Evolutionary conservation across 2,329 filamentous ascomycete genomes (phyloP), one percentile per base, ranked within the genome.

Genomic region (Sclerotinia borealis): DNA sequence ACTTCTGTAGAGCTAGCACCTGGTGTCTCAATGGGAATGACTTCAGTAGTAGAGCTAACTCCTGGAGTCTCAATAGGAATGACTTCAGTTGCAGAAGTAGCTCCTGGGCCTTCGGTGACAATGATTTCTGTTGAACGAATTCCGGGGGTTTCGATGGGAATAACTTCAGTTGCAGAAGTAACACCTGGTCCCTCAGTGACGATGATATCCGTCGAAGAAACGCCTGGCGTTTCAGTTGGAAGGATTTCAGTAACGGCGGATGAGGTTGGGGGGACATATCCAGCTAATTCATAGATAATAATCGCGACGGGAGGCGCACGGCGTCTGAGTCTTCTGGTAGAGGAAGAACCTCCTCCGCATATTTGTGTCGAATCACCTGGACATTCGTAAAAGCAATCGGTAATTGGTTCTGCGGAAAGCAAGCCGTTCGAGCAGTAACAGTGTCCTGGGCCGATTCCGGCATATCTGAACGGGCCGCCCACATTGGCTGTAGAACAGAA

Each of bases 371-470:
- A 5, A 29, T 55, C 49, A 10, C 59, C 59, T 29, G 49, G 59
- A 10, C 59, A 61, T n/a, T 29, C n/a, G 8, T 61, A 47, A 17
- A 6, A n/a, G 8, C 59, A 61, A 13, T 36, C 17, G 15, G 19
- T 27, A 17, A n/a, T 10, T 54, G 49, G 49, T 9, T 61, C 36
- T n/a, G 39, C 29, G 13, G 9, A 6, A 5, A 54, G n/a, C 5
- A 27, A 15, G 9, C 4, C 8, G 10, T 61, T 47, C 2, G 59
- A 52, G 7, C 59, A 61, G 25, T 47, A 61, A 19, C 59, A 61
- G 17, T 54, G 59, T 19, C 59, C 59, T 27, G 59, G 59, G 15
- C 34, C 59, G 3, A 61, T 36, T 43, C 29, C 59, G 13, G 37
- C 29, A 45, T 55, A 61, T n/a, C 22, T 36, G 37, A 55, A 61